These are phyloP conservation scores for Fragaria ananassa DNA, from an alignment of 306 rosid species.

Conservation along the genomic window DNA sequence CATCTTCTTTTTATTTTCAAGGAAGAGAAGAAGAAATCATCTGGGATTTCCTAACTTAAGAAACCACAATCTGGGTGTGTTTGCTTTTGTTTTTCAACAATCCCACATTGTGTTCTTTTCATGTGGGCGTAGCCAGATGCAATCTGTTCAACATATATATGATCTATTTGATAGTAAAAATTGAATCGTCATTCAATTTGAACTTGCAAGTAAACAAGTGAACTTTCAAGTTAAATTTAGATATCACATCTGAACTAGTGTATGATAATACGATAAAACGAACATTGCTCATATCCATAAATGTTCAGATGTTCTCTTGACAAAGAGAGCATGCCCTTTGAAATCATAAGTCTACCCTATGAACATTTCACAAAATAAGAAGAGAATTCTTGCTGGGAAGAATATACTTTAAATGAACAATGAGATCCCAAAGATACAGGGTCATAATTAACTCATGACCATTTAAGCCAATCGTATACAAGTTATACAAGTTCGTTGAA, in stretches of 20 bases:
- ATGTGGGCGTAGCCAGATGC: not conserved
- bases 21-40: not conserved
- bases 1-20: not conserved
- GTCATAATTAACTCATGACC: not conserved
- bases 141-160: not conserved
- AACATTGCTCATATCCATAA: too few species aligned
- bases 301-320: too few species aligned
- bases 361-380: too few species aligned
- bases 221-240: too few species aligned
- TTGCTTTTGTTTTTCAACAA: not conserved
- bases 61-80: not conserved
- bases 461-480: not conserved
- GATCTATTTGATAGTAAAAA: not conserved
- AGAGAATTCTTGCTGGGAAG: too few species aligned
- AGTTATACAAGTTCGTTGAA: not conserved
- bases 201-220: too few species aligned
- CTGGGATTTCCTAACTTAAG: not conserved
- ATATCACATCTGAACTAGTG: too few species aligned
- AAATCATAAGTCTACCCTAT: too few species aligned
- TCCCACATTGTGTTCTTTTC: not conserved
- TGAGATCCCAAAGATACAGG: not conserved
- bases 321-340: too few species aligned
- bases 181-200: too few species aligned
- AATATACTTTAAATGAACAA: not conserved
- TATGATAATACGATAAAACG: too few species aligned